A percentile compares a stretch with the other conserved stretches of the same genome.
Evolutionary conservation across 129 eudicot genomes (phyloP).

Genomic region (sunflower (Helianthus annuus)): DNA sequence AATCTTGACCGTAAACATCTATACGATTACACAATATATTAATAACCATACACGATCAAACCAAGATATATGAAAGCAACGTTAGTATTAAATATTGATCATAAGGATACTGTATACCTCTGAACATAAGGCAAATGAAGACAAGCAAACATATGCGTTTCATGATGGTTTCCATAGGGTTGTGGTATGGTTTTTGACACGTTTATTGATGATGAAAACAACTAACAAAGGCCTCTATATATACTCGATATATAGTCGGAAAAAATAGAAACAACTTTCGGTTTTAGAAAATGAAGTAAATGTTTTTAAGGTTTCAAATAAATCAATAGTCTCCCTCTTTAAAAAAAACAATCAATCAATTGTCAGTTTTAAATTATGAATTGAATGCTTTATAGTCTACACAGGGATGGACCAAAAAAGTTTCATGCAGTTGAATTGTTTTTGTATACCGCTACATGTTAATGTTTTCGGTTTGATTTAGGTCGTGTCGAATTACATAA

Average conservation of each 20-base stretch:
- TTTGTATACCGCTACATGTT: too few relatives aligned
- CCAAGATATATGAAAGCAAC: neutral
- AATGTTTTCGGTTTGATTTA: too few relatives aligned
- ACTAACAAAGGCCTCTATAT: neutral
- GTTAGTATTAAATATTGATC: neutral
- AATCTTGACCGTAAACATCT: neutral
- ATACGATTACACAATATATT: neutral
- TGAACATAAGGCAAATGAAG: neutral
- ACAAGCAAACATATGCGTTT: neutral
- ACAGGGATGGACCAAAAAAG: too few relatives aligned
- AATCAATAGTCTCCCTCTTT: too few relatives aligned
- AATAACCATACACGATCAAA: neutral
- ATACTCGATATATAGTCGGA: neutral
- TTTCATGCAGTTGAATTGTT: too few relatives aligned
- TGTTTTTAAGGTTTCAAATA: neutral
- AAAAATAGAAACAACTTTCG: neutral
- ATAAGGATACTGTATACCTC: neutral
- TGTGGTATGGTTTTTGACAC: neutral
- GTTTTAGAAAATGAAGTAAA: neutral
- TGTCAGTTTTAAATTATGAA: neutral
- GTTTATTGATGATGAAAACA: neutral
- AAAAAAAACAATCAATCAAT: too few relatives aligned
- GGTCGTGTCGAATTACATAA: too few relatives aligned
- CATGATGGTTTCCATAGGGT: neutral
- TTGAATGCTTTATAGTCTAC: neutral